phyloP scores from a whole-genome alignment of 495 filamentous ascomycete species.

The Chaetomium tenue region DNA sequence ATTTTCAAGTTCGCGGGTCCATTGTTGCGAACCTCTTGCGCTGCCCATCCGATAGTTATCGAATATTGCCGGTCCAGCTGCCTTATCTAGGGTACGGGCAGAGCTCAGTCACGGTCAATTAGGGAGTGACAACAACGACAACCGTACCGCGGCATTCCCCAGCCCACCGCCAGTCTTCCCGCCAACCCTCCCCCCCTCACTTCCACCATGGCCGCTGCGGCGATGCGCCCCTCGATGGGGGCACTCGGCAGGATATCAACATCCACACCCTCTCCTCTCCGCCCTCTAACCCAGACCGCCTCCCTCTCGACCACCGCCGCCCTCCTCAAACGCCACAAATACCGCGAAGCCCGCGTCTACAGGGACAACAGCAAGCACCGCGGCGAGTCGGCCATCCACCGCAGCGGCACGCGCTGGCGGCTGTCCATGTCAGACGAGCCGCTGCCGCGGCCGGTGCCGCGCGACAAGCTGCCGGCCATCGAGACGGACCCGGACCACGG shows the following conservation, averaged over 20 bases:
- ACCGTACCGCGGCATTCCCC: neutral
- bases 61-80: neutral
- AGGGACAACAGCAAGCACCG: conserved; percentile 67
- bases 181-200: neutral
- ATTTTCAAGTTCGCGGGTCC: conserved; percentile 27
- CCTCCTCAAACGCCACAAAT: conserved; percentile 39
- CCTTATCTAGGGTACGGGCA: neutral
- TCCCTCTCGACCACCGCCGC: conserved; percentile 41
- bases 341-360: conserved; percentile 41
- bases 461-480: conserved; percentile 56
- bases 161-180: neutral
- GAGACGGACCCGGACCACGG: conserved; percentile 72
- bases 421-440: conserved; percentile 67
- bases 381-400: conserved; percentile 75
- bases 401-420: conserved; percentile 69
- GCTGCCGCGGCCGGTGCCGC: conserved; percentile 72
- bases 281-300: conserved; percentile 24
- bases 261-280: conserved; percentile 13
- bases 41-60: neutral
- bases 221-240: conserved; percentile 48
- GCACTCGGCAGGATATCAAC: conserved; percentile 24
- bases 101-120: conserved; percentile 3
- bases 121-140: conserved; percentile 4
- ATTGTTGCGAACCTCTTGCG: conserved; percentile 17
- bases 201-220: conserved; percentile 43